Base-by-base conservation (phyloP, 1,284 basidiomycete genomes). In the Papiliotrema flavescens region DNA sequence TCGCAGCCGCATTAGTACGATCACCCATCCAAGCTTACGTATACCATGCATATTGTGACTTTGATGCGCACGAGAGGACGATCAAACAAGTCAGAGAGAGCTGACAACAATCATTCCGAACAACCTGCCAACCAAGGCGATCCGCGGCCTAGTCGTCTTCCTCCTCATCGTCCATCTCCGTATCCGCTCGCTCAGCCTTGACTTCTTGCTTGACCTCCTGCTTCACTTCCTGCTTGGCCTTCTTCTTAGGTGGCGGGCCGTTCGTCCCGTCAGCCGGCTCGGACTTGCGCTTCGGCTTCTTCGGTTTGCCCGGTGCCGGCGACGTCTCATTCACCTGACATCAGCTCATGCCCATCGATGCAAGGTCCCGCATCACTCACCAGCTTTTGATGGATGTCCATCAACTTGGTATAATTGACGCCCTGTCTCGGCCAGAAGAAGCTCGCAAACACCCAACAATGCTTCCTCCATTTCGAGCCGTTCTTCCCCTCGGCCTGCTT, bases 371-470 rank as follows among this genome's bases (percentile, higher is more conserved):
- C 11, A 44, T 15, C 7, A 62, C 71, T 86, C 57, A 90, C 88
- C 85, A 95, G 90, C 78, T 94, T 94, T 17, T 88, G 87, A 66
- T 94, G 90, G 42, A 95, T 94, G 68, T 91, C 90, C 75, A 93
- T 89, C 41, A 95, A 79, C 75, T 94, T 93, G 19, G 83, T 84
- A 14, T 90, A 90, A 73, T 89, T 92, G 61, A 95, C 91, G 17
- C 75, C 75, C 77, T 94, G 90, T 79, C 94, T 90, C 3, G 94
- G 94, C 94, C 94, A 98, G 79, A 98, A 98, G 55, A 93, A 82
- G 1, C 91, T 92, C 35, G 93, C 90, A 63, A 95, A 95, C 85
- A 90, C 88, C 94, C 95, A 98, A 24, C 97, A 82, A 78, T 98
- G 94, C 65, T 92, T 85, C 64, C 89, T 83, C 90, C 91, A 95